These are phyloP conservation scores for Magnolia officinalis DNA, from an alignment of 164 flowering plant genomes.

Conservation along the genomic window DNA sequence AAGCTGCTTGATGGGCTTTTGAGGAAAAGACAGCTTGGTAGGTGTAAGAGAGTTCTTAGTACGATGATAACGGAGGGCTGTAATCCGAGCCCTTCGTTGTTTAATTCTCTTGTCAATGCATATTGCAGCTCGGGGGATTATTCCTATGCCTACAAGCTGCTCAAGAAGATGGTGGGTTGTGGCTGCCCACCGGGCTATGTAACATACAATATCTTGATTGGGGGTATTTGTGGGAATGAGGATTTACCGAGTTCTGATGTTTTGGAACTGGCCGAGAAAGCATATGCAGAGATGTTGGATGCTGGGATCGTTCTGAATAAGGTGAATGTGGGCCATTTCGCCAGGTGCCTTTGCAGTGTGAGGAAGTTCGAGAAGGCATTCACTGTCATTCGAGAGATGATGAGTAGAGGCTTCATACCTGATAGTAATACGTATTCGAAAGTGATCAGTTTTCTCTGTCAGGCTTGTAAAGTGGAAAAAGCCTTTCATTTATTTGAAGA, in stretches of 20 bases:
- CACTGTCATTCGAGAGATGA: slow-evolving; percentile 67
- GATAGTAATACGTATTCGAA: slow-evolving; percentile 72
- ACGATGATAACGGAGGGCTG: slow-evolving; percentile 93
- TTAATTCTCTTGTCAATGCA: slow-evolving; percentile 77
- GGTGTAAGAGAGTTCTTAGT: slow-evolving; percentile 79
- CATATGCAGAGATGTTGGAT: slow-evolving; percentile 69
- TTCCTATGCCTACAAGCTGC: slow-evolving; percentile 71
- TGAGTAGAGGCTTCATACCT: slow-evolving; percentile 79
- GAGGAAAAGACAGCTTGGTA: slow-evolving; percentile 59
- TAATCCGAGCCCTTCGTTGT: slow-evolving; percentile 63
- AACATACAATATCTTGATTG: slow-evolving; percentile 77
- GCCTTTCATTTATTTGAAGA: slow-evolving; percentile 73
- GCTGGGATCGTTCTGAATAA: slow-evolving; percentile 65
- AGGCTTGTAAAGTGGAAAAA: slow-evolving; percentile 63
- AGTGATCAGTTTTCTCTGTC: slow-evolving; percentile 68
- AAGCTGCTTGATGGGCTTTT: slow-evolving; percentile 64
- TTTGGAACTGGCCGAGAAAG: slow-evolving; percentile 71
- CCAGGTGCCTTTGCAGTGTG: slow-evolving; percentile 69
- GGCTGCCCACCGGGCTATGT: slow-evolving; percentile 75
- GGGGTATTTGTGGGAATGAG: slow-evolving; percentile 70
- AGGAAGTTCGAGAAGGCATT: slow-evolving; percentile 77
- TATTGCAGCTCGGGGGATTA: slow-evolving; percentile 64
- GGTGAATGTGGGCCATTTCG: slow-evolving; percentile 63
- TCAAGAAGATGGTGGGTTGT: slow-evolving; percentile 64
- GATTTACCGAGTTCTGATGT: slow-evolving; percentile 50